Evolutionary conservation across 331 rosid species (phyloP), one percentile per base, ranked within the genome.

Genomic region (Malus hybrid): DNA sequence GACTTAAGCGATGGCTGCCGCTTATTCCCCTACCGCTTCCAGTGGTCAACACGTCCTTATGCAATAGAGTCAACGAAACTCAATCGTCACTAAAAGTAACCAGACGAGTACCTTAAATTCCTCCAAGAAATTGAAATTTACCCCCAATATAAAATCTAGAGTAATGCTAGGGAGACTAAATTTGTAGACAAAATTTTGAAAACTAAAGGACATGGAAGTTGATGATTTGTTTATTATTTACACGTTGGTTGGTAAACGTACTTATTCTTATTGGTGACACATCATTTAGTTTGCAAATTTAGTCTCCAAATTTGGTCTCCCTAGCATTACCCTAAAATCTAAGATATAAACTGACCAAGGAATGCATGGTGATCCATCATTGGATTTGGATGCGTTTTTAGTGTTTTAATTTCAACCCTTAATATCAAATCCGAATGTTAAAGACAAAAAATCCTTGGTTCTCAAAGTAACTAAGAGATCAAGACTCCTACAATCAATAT

Each of bases 1-100:
- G 34, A 73, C 69, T 83, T 91, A 93, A 27, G 98, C 97, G 52
- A 82, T 77, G 74, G 93, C 97, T 36, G 97, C 98, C 10, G 93
- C 93, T 76, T 75, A 82, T 87, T 89, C 98, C 81, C 88, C 97
- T 50, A 71, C 90, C 14, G 62, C 87, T 73, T 89, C 89, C 22
- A 89, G 96, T 19, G 93, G 90, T 93, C 98, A 6, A 8, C 81
- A 50, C 20, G 56, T 72, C 98, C 96, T 91, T 86, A 69, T 65
- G 66, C 16, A 80, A 52, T 66, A 57, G 7, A 50, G 50, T 19
- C 65, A 72, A 65, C 75, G 28, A 60, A 34, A 22, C 14, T 84
- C 28, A 75, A 44, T 15, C n/a, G 14, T 44, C 67, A 66, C 36
- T 71, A 67, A 24, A 83, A 71, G 70, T 57, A 70, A 71, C 52